Conservation (phyloP, 1,139 yeast genomes). For the Taphrina confusa region DNA sequence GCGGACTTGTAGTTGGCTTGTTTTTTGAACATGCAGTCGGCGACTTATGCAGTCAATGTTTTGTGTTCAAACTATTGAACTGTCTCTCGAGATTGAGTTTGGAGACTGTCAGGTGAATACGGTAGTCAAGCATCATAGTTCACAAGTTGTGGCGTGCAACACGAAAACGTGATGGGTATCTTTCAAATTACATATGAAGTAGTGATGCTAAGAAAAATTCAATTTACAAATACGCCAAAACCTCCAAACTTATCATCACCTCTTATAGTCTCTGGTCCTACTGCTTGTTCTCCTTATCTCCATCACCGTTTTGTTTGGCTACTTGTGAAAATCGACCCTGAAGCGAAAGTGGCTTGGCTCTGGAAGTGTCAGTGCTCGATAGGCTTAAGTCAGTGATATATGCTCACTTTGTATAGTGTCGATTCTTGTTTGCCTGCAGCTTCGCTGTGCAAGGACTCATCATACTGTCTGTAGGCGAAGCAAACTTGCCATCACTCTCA, state of each 20-base stretch:
- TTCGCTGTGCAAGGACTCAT: slow-evolving; percentile 62
- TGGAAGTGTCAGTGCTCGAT: neutral
- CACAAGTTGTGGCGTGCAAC: too few species aligned
- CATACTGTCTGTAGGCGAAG: slow-evolving; percentile 61
- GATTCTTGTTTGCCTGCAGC: slow-evolving; percentile 54
- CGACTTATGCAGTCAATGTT: neutral
- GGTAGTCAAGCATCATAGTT: too few species aligned
- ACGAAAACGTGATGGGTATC: too few species aligned
- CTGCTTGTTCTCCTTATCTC: slow-evolving; percentile 21
- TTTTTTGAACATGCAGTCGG: slow-evolving; percentile 20
- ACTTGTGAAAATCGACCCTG: slow-evolving; percentile 30
- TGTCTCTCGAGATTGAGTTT: too few species aligned
- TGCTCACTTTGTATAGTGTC: slow-evolving; percentile 47
- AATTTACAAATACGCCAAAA: slow-evolving; percentile 9
- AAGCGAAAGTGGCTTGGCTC: slow-evolving; percentile 32
- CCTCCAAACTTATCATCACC: neutral
- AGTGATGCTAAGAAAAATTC: neutral
- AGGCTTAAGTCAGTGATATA: too few species aligned
- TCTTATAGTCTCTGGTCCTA: neutral
- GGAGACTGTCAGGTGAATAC: too few species aligned
- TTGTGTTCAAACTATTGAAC: neutral
- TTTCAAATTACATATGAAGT: neutral
- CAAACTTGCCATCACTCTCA: slow-evolving; percentile 41
- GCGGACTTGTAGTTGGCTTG: slow-evolving; percentile 20
- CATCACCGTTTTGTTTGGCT: slow-evolving; percentile 11